Conservation (phyloP, 345 rosid genomes). For the Populus euphratica region DNA sequence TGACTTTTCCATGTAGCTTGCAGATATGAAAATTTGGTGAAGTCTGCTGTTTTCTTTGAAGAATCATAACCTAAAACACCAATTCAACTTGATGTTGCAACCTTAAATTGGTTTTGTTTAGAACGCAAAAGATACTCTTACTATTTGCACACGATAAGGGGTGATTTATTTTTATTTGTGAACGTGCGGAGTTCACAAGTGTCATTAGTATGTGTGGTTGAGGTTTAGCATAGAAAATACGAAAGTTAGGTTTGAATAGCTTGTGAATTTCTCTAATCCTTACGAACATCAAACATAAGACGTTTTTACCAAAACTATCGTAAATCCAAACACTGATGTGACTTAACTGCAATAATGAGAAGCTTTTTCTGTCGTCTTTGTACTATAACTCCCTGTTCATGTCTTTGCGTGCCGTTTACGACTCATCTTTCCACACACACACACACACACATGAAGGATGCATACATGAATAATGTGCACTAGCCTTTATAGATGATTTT, state of each 20-base stretch:
- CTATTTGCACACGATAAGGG: background rate
- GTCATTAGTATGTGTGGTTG: too few relatives aligned
- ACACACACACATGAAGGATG: background rate
- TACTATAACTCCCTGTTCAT: background rate
- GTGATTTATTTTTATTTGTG: too few relatives aligned
- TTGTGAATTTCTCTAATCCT: background rate
- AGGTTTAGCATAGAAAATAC: too few relatives aligned
- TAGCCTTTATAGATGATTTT: background rate
- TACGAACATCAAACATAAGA: background rate
- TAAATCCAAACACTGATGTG: background rate
- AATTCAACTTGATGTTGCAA: background rate
- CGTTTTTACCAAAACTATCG: background rate
- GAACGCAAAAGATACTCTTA: background rate
- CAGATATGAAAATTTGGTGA: background rate
- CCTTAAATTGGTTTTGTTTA: background rate
- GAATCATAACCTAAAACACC: background rate
- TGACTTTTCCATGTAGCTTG: too few relatives aligned
- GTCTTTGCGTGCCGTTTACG: conserved; percentile 32
- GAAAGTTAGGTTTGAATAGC: too few relatives aligned
- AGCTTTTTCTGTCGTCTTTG: background rate
- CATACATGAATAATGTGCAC: background rate
- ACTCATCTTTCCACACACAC: conserved; percentile 7
- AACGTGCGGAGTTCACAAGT: too few relatives aligned
- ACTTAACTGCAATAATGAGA: background rate
- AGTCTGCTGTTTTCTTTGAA: background rate